A percentile compares a stretch with the other conserved stretches of the same genome.
Evolutionary conservation across 2,329 filamentous ascomycete species (phyloP).

Genomic region (Mycosphaerelloides madeirae): DNA sequence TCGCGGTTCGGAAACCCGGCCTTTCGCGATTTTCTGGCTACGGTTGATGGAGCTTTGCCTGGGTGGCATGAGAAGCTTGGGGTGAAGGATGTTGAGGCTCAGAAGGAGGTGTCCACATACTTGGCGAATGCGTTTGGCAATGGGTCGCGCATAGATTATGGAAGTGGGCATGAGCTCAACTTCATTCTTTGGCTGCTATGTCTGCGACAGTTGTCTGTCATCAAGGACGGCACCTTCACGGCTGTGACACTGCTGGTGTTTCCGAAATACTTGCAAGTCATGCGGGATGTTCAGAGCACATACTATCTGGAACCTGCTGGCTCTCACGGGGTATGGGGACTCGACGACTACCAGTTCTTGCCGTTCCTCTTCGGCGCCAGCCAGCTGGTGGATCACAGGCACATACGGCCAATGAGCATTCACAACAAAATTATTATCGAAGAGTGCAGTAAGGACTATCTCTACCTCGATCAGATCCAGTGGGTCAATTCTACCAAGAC

Average conservation of each 20-base stretch:
- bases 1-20: slow-evolving; percentile 93
- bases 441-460: slow-evolving; percentile 74
- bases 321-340: slow-evolving; percentile 50
- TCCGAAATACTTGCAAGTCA: slow-evolving; percentile 73
- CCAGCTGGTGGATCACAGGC: slow-evolving; percentile 61
- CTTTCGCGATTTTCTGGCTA: slow-evolving; percentile 77
- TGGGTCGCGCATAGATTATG: slow-evolving; percentile 84
- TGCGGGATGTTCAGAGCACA: slow-evolving; percentile 81
- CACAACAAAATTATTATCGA: slow-evolving; percentile 85
- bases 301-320: slow-evolving; percentile 87
- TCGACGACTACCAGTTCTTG: slow-evolving; percentile 52
- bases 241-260: slow-evolving; percentile 74
- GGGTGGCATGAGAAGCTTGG: slow-evolving; percentile 62
- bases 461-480: slow-evolving; percentile 87
- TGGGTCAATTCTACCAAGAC: slow-evolving; percentile 98
- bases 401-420: slow-evolving; percentile 55
- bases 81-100: slow-evolving; percentile 48
- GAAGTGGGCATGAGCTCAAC: slow-evolving; percentile 94
- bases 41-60: slow-evolving; percentile 45
- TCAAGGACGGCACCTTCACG: slow-evolving; percentile 64
- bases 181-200: slow-evolving; percentile 97
- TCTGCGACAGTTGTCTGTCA: slow-evolving; percentile 69
- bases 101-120: slow-evolving; percentile 73
- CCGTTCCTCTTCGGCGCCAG: slow-evolving; percentile 49
- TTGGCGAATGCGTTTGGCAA: slow-evolving; percentile 82